phyloP scores from a whole-genome alignment of 2,329 filamentous ascomycete species.

The Neurospora sp. region DNA sequence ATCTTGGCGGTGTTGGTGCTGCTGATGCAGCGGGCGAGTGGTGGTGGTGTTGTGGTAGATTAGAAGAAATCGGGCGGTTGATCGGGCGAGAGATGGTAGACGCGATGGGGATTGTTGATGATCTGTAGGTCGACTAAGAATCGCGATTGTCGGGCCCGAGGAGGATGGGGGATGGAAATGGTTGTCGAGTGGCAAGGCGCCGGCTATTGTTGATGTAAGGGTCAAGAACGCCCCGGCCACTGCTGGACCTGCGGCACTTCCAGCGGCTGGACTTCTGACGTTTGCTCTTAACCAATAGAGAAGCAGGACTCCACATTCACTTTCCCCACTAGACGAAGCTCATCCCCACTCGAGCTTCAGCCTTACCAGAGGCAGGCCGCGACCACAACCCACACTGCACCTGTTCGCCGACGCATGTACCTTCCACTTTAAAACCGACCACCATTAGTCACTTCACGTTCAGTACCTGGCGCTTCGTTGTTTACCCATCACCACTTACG shows the following conservation, averaged over 20 bases:
- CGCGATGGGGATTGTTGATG: background rate
- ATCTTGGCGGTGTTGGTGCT: slow-evolving; percentile 43
- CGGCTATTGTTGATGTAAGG: background rate
- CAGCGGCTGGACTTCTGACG: background rate
- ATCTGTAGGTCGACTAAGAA: background rate
- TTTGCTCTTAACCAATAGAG: background rate
- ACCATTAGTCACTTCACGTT: background rate
- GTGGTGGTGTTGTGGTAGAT: background rate
- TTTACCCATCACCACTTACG: background rate
- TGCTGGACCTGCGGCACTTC: background rate
- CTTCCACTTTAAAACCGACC: background rate
- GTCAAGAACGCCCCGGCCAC: background rate
- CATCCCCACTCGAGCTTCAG: slow-evolving; percentile 7
- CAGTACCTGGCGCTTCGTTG: background rate
- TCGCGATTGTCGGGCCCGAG: background rate
- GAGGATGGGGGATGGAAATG: background rate
- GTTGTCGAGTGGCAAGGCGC: slow-evolving; percentile 4
- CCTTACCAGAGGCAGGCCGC: slow-evolving; percentile 7
- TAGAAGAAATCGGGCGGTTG: background rate
- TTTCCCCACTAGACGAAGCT: background rate
- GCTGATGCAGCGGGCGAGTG: slow-evolving; percentile 5
- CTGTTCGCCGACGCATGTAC: background rate
- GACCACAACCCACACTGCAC: background rate
- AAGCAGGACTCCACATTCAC: background rate
- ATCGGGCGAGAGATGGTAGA: background rate